Conservation (phyloP, 805 yeast genomes). For the Diddensiella caesifluorescens region DNA sequence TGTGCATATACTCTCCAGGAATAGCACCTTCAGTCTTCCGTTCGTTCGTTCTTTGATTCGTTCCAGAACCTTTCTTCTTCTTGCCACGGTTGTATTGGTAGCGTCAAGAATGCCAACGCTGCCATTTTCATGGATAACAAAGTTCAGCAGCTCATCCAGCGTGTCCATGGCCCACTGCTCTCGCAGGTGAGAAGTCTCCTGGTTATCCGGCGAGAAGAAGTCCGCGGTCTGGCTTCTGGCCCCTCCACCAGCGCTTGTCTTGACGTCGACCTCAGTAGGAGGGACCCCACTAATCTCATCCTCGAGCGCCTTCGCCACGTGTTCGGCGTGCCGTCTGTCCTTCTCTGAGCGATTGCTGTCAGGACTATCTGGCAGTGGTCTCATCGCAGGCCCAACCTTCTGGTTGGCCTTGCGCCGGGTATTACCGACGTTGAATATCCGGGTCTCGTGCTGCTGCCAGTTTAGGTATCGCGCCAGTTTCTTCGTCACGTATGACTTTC, state of each 20-base stretch:
- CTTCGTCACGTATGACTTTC: conserved; percentile 89
- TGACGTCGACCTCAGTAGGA: no score
- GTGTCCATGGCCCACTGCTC: conserved; percentile 96
- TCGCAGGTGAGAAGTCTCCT: conserved; percentile 56
- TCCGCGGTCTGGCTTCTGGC: conserved; percentile 86
- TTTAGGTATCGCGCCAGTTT: conserved; percentile 84
- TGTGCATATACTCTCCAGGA: conserved; percentile 81
- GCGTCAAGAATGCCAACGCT: conserved; percentile 94
- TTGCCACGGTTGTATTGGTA: conserved; percentile 72
- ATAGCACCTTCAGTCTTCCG: conserved; percentile 63
- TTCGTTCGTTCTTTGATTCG: conserved; percentile 36
- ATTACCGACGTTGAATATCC: conserved; percentile 92
- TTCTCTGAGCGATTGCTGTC: conserved; percentile 22
- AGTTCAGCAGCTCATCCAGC: conserved; percentile 73
- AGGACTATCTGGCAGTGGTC: conserved; percentile 49
- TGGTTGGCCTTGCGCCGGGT: conserved; percentile 71
- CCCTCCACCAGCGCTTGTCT: conserved; percentile 3
- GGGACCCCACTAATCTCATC: conserved; percentile 5
- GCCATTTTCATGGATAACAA: conserved; percentile 73
- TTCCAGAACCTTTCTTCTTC: conserved; percentile 58
- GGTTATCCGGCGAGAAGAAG: conserved; percentile 79
- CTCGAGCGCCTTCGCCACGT: conserved; percentile 3
- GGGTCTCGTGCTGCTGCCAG: conserved; percentile 88
- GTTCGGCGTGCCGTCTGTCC: not conserved
- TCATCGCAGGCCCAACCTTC: conserved; percentile 61